These are phyloP conservation scores for Termitomyces sp. DNA, from an alignment of 768 basidiomycete species.

Conservation along the genomic window DNA sequence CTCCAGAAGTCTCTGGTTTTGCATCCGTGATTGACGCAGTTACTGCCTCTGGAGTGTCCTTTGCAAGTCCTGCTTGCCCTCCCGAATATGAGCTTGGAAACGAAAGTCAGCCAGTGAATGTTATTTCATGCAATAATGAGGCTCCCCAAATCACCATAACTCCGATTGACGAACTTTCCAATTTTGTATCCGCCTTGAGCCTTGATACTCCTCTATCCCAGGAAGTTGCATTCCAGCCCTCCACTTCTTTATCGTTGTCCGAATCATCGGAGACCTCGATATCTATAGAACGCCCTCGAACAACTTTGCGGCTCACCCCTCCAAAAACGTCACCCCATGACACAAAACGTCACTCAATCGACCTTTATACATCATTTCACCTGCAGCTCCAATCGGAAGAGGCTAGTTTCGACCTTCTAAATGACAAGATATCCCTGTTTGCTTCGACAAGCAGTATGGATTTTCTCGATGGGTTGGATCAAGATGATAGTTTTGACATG, in stretches of 20 bases:
- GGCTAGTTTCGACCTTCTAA: conserved; percentile 45
- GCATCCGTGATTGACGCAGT: conserved; percentile 15
- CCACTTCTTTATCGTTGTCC: conserved; percentile 15
- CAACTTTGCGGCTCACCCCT: conserved; percentile 20
- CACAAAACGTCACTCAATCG: conserved; percentile 33
- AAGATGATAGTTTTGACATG: conserved; percentile 37
- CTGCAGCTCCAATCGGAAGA: conserved; percentile 39
- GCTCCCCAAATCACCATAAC: conserved; percentile 8
- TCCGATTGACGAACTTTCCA: conserved; percentile 15
- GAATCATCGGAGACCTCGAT: conserved; percentile 15
- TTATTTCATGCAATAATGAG: background rate
- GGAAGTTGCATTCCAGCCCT: conserved; percentile 19
- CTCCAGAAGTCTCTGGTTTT: conserved; percentile 8
- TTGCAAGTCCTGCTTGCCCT: conserved; percentile 8
- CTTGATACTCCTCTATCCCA: conserved; percentile 18
- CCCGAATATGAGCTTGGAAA: background rate
- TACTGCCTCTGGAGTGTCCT: conserved; percentile 15
- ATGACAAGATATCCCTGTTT: conserved; percentile 47
- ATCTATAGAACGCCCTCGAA: conserved; percentile 19
- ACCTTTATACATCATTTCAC: conserved; percentile 43
- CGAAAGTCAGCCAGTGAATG: background rate
- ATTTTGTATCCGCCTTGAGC: conserved; percentile 21
- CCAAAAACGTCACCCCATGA: conserved; percentile 17
- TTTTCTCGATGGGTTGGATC: conserved; percentile 27
- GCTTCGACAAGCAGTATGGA: conserved; percentile 23